These are phyloP conservation scores for Globisporangium uncinulatum DNA, from an alignment of 352 stramenopile genomes.

Conservation along the genomic window DNA sequence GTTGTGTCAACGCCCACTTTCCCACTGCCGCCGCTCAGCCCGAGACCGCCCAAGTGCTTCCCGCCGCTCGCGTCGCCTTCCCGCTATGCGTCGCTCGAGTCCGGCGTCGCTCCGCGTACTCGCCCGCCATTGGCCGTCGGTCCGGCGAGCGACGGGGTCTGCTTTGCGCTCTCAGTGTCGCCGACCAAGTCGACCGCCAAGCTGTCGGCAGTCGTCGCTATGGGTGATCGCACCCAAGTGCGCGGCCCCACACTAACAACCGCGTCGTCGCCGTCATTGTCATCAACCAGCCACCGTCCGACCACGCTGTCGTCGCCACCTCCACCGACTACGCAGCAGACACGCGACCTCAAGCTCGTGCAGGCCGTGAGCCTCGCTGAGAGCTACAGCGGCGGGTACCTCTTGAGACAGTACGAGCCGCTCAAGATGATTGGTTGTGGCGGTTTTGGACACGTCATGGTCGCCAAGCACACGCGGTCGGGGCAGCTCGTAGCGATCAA, in stretches of 20 bases:
- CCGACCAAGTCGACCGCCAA: slow-evolving; percentile 2
- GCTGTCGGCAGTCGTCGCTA: too few relatives aligned
- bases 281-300: too few relatives aligned
- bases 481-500: slow-evolving; percentile 73
- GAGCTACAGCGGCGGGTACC: slow-evolving; percentile 75
- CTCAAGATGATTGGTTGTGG: slow-evolving; percentile 78
- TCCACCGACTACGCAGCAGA: slow-evolving; percentile 1
- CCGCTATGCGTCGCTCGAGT: background rate
- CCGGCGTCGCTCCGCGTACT: slow-evolving; percentile 4
- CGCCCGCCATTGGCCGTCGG: background rate
- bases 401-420: slow-evolving; percentile 71
- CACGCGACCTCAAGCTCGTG: slow-evolving; percentile 46
- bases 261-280: background rate
- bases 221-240: background rate
- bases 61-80: slow-evolving; percentile 7
- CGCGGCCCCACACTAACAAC: slow-evolving; percentile 1
- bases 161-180: slow-evolving; percentile 7
- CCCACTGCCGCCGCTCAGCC: slow-evolving; percentile 5
- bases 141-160: slow-evolving; percentile 7
- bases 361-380: slow-evolving; percentile 72
- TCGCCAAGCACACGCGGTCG: slow-evolving; percentile 52
- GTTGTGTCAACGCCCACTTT: background rate
- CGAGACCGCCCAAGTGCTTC: slow-evolving; percentile 12
- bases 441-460: slow-evolving; percentile 85
- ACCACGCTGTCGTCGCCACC: slow-evolving; percentile 1